phyloP scores from a whole-genome alignment of 306 rosid species.

The Luffa acutangula region DNA sequence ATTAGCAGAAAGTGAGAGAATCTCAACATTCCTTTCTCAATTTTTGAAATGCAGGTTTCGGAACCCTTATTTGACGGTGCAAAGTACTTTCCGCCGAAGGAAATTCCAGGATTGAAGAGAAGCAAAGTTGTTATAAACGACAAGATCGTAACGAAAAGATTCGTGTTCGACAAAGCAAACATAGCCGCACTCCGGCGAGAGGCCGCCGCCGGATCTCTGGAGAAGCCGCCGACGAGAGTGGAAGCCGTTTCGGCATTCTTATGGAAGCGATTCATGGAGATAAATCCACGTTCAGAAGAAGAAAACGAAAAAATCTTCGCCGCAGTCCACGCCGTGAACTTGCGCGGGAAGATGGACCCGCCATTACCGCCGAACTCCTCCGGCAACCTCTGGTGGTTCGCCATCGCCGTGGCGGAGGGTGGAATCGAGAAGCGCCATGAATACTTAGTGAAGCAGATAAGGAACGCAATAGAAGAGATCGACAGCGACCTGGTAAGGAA shows the following conservation, averaged over 20 bases:
- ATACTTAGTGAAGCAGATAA: slow-evolving; percentile 4
- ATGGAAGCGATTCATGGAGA: slow-evolving; percentile 16
- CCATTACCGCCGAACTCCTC: slow-evolving; percentile 16
- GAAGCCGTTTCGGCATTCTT: slow-evolving; percentile 29
- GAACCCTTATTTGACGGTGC: slow-evolving; percentile 4
- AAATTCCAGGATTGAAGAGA: background rate
- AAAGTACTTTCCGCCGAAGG: slow-evolving; percentile 18
- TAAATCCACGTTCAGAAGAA: background rate
- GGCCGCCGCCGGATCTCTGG: background rate
- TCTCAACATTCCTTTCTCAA: background rate
- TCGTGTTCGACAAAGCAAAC: slow-evolving; percentile 7
- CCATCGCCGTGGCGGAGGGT: background rate
- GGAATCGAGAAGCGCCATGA: background rate
- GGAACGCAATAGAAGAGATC: slow-evolving; percentile 3
- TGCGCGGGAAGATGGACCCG: slow-evolving; percentile 26
- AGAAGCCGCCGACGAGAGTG: slow-evolving; percentile 18
- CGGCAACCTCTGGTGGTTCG: slow-evolving; percentile 15
- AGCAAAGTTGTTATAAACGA: background rate
- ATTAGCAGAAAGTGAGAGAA: background rate
- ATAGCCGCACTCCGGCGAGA: slow-evolving; percentile 7
- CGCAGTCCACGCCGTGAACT: slow-evolving; percentile 15
- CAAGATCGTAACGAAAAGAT: slow-evolving; percentile 11
- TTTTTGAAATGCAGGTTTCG: background rate
- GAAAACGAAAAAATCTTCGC: background rate
- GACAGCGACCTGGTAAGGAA: background rate